phyloP scores from a whole-genome alignment of 2,329 filamentous ascomycete genomes.

The Zymoseptoria tritici region DNA sequence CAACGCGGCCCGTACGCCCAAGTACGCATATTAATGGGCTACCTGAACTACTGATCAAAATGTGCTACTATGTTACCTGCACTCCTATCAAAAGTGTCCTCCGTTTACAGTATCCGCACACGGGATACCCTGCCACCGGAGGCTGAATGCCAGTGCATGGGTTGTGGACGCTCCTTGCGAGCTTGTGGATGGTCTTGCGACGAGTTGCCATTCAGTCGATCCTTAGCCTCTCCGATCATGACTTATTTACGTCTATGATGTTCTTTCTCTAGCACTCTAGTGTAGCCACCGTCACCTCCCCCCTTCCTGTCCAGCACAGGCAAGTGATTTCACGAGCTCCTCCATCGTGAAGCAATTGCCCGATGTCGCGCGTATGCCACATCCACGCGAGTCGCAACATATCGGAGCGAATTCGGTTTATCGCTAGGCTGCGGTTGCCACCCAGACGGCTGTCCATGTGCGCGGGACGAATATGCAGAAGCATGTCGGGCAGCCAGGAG shows the following conservation, averaged over 20 bases:
- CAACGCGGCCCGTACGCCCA: not conserved
- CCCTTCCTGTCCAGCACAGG: not conserved
- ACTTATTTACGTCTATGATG: not conserved
- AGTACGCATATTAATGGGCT: too few species aligned
- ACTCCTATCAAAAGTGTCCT: too few species aligned
- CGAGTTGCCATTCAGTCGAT: not conserved
- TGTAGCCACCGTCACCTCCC: not conserved
- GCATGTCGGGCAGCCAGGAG: not conserved
- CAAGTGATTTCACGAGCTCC: not conserved
- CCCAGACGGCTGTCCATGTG: not conserved
- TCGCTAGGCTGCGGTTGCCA: not conserved
- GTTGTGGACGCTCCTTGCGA: too few species aligned
- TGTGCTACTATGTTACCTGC: too few species aligned
- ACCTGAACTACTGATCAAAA: too few species aligned
- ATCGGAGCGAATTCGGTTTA: not conserved
- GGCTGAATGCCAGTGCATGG: too few species aligned
- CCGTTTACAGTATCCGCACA: too few species aligned
- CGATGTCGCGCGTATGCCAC: not conserved
- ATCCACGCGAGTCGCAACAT: not conserved
- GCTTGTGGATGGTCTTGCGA: not conserved
- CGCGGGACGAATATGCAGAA: not conserved
- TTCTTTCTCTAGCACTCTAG: not conserved
- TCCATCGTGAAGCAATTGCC: not conserved
- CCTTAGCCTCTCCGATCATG: not conserved
- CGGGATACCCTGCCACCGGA: too few species aligned